Evolutionary conservation across 148 eudicot species (phyloP), one percentile per base, ranked within the genome.

Genomic region (Camellia lanceoleosa): DNA sequence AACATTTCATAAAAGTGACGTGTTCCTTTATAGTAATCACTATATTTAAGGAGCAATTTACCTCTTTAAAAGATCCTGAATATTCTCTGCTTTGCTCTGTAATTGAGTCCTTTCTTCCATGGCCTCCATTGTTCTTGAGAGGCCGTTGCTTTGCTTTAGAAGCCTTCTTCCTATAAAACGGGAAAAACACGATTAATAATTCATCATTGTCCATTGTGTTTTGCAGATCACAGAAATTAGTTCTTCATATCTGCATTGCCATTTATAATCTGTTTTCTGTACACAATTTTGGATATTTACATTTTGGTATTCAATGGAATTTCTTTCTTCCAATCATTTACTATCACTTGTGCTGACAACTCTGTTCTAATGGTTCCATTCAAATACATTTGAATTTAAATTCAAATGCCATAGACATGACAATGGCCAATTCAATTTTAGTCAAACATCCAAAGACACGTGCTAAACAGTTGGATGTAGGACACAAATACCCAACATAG

Each of bases 61-160:
- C 82, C 80, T 82, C 77, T 81, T 67, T 75, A 51, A 80, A 54
- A n/a, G 82, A 71, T 70, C 41, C 81, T 10, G 59, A 81, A 54
- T 30, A 30, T 30, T 30, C 38, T 30, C 38, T 30, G 38, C 38
- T 30, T 30, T 44, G 78, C 43, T 79, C 83, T 43, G 73, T 51
- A 66, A 73, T 52, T 38, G 86, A 86, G 38, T 62, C 85, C 76
- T 81, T 86, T 73, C 86, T 81, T 78, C 52, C 70, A 56, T 86
- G 86, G 46, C 68, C 79, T 63, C 51, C 76, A 79, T 43, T 69
- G 78, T n/a, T 71, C 51, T 76, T 79, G 5, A 6, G 70, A 38
- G 70, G 23, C 49, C 68, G 61, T 79, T 81, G 82, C 81, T 71
- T 80, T 43, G 73, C 20, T 54, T 71, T 64, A 13, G n/a, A 12